A percentile compares a stretch with the other conserved stretches of the same genome.
phyloP scores from a whole-genome alignment of 176 grass and related monocot species.

The Raddia distichophylla region DNA sequence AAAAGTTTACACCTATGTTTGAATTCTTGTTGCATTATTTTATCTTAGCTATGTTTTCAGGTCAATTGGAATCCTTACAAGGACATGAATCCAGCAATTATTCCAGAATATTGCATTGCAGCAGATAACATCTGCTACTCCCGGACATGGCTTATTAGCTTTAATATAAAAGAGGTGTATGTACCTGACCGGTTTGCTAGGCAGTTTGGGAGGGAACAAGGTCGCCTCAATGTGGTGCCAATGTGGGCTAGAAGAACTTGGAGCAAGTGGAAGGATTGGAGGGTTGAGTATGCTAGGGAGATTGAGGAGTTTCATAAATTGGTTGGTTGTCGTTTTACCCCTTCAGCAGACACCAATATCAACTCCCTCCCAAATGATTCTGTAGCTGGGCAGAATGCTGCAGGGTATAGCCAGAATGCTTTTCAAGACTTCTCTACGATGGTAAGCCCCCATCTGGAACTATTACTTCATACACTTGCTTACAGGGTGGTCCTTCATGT shows the following conservation, averaged over 20 bases:
- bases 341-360: conserved; percentile 42
- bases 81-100: conserved; percentile 56
- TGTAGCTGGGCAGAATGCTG: conserved; percentile 22
- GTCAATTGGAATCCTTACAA: conserved; percentile 67
- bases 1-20: neutral
- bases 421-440: conserved; percentile 46
- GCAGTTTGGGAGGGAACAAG: conserved; percentile 67
- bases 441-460: conserved; percentile 36
- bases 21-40: conserved; percentile 23
- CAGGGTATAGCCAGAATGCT: conserved; percentile 21
- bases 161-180: conserved; percentile 72
- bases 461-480: neutral
- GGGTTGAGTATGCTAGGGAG: conserved; percentile 66
- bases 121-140: conserved; percentile 63
- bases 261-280: conserved; percentile 65
- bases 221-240: conserved; percentile 49
- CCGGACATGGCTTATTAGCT: conserved; percentile 62
- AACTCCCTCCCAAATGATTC: conserved; percentile 36
- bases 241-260: conserved; percentile 64
- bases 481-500: conserved; percentile 16
- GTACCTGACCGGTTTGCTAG: conserved; percentile 61
- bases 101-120: conserved; percentile 63
- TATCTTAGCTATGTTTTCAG: conserved; percentile 45
- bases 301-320: conserved; percentile 65
- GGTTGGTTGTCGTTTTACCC: conserved; percentile 57